Evolutionary conservation across 2,329 filamentous ascomycete species (phyloP).

Genomic region (Colletotrichum truncatum): DNA sequence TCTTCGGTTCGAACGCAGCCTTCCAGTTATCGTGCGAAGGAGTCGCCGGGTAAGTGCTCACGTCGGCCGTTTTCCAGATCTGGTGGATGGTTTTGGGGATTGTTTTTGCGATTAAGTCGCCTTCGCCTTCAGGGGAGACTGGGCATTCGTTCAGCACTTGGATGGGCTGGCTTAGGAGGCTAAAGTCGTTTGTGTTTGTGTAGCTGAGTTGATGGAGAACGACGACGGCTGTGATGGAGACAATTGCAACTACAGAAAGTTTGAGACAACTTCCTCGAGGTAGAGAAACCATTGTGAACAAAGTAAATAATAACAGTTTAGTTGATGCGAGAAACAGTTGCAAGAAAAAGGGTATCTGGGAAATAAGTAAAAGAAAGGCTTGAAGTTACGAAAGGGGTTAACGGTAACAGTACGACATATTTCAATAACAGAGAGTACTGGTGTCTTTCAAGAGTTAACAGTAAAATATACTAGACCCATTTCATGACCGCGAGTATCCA

Average conservation of each 20-base stretch:
- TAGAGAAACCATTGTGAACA: background rate
- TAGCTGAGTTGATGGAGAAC: constrained; percentile 21
- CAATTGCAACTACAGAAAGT: background rate
- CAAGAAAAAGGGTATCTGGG: background rate
- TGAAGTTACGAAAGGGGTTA: background rate
- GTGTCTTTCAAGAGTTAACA: background rate
- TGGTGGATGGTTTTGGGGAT: constrained; percentile 34
- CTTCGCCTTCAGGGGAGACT: background rate
- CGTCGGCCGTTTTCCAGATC: constrained; percentile 34
- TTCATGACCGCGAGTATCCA: background rate
- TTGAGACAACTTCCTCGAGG: background rate
- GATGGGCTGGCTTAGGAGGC: constrained; percentile 3
- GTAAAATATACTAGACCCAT: background rate
- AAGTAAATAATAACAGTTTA: background rate
- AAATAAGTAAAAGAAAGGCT: background rate
- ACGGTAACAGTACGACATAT: background rate
- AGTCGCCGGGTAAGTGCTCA: constrained; percentile 29
- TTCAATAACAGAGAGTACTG: background rate
- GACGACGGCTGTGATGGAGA: background rate
- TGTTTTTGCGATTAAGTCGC: background rate
- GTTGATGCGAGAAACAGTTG: background rate
- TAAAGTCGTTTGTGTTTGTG: constrained; percentile 3
- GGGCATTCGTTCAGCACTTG: background rate
- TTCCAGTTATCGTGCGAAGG: constrained; percentile 31
- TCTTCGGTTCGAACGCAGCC: constrained; percentile 18